These are phyloP conservation scores for Botryosphaeria dothidea DNA, from an alignment of 2,329 filamentous ascomycete species.

Conservation along the genomic window DNA sequence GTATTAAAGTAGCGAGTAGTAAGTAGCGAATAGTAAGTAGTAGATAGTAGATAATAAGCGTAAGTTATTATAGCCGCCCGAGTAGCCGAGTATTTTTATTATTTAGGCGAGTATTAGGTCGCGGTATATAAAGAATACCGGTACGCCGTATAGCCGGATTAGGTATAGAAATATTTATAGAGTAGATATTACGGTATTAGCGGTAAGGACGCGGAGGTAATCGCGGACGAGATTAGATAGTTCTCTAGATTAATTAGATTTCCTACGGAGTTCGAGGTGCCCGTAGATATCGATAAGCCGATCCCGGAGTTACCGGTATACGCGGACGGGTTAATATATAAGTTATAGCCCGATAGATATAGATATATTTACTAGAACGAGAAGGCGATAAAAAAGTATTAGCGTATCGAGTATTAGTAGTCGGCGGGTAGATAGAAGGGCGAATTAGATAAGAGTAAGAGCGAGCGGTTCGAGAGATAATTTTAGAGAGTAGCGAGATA, in stretches of 20 bases:
- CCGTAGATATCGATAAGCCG: not conserved
- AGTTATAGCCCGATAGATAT: constrained; percentile 17
- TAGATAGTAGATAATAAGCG: too few relatives aligned
- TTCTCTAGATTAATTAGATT: not conserved
- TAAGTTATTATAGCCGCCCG: too few relatives aligned
- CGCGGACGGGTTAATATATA: constrained; percentile 4
- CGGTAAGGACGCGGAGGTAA: not conserved
- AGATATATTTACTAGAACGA: not conserved
- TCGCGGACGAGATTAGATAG: not conserved
- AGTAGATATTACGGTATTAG: not conserved
- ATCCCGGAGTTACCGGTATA: not conserved
- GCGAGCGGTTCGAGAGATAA: not conserved
- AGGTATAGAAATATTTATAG: constrained; percentile 19
- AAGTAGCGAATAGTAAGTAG: too few relatives aligned
- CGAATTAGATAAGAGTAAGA: not conserved
- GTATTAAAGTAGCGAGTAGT: too few relatives aligned
- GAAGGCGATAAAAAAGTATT: constrained; percentile 17
- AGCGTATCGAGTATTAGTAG: constrained; percentile 5
- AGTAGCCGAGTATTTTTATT: too few relatives aligned
- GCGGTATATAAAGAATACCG: too few relatives aligned
- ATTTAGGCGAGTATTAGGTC: too few relatives aligned
- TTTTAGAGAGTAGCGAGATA: not conserved
- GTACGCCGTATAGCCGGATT: too few relatives aligned
- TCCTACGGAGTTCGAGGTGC: not conserved
- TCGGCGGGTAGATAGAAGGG: not conserved